Evolutionary conservation across 805 yeast species (phyloP).

Genomic region (Sugiyamaella marilandica): DNA sequence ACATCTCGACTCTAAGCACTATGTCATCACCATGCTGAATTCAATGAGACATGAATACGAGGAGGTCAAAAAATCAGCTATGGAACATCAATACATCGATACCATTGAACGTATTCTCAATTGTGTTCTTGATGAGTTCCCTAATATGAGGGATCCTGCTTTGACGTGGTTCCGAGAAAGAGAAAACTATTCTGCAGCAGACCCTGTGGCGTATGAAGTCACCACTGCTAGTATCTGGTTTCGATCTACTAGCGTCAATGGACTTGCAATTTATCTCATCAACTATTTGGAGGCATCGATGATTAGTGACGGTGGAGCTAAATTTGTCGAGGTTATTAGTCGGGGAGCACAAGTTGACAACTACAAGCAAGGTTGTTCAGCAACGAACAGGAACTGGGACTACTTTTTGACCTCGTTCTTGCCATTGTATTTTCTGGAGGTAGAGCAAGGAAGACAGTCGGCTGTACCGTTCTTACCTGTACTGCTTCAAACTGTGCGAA

Average conservation of each 20-base stretch:
- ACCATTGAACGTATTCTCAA: background rate
- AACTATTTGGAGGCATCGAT: constrained; percentile 7
- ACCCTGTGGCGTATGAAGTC: constrained; percentile 6
- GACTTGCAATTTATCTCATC: background rate
- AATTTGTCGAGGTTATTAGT: constrained; percentile 5
- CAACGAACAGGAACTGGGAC: background rate
- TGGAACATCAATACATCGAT: background rate
- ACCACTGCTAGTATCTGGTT: constrained; percentile 6
- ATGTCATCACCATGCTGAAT: background rate
- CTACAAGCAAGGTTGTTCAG: too few species aligned
- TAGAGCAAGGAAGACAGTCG: background rate
- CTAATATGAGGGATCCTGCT: background rate
- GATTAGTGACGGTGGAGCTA: background rate
- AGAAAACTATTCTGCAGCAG: constrained; percentile 1
- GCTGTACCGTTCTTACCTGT: background rate
- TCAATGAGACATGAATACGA: background rate
- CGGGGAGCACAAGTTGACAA: background rate
- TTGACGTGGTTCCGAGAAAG: constrained; percentile 8
- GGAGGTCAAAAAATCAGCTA: background rate
- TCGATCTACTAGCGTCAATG: background rate
- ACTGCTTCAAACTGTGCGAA: background rate
- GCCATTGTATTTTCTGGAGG: background rate
- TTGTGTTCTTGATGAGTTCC: background rate
- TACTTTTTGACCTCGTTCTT: background rate
- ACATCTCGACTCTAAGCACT: background rate